Evolutionary conservation across 331 rosid genomes (phyloP).

Genomic region (Quercus lobata): DNA sequence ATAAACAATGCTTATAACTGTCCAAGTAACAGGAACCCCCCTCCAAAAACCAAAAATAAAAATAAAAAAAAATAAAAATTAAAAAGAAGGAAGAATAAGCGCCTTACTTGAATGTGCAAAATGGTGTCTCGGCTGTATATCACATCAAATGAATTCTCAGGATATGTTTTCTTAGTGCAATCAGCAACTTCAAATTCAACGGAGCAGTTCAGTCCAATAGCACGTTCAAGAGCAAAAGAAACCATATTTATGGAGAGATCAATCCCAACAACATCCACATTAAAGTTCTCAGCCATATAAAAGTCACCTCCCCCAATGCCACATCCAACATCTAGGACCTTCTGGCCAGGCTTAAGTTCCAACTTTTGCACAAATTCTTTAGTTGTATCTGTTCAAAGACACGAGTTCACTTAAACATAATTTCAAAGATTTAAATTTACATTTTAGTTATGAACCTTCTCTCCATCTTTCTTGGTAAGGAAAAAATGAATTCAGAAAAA

Average conservation of each 20-base stretch:
- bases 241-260: constrained; percentile 94
- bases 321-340: constrained; percentile 92
- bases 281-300: constrained; percentile 81
- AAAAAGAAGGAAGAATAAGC: not conserved
- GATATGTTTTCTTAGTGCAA: constrained; percentile 71
- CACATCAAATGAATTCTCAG: constrained; percentile 66
- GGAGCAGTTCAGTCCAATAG: constrained; percentile 65
- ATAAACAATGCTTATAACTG: not conserved
- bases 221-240: constrained; percentile 80
- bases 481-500: not conserved
- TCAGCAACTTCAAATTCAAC: constrained; percentile 94
- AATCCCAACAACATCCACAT: constrained; percentile 80
- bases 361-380: constrained; percentile 72
- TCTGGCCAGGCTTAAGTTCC: constrained; percentile 78
- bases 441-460: not conserved
- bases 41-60: no score
- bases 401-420: constrained; percentile 19
- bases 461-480: not conserved
- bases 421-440: not conserved
- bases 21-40: not conserved
- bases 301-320: constrained; percentile 97
- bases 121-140: constrained; percentile 86
- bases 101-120: constrained; percentile 77
- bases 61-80: no score
- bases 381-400: constrained; percentile 71